A percentile compares a stretch with the other conserved stretches of the same genome.
Conservation (phyloP, 1,139 yeast genomes). For the Debaryomycetaceae sp. region DNA sequence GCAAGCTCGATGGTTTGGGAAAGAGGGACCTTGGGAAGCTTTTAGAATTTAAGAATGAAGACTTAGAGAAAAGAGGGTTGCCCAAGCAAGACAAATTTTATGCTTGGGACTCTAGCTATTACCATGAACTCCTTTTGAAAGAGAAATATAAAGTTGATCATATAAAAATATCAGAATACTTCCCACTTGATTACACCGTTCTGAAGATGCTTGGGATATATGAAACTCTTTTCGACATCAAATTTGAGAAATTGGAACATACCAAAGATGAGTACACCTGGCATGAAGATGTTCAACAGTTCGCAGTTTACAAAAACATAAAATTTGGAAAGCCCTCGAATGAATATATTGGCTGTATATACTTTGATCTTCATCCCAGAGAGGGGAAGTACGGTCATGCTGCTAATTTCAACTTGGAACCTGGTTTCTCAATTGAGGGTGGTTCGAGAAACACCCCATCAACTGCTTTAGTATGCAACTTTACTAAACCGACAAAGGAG, state of each 20-base stretch:
- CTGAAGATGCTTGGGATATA: constrained; percentile 65
- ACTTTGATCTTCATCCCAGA: constrained; percentile 80
- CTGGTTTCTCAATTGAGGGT: constrained; percentile 53
- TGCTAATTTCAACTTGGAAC: constrained; percentile 69
- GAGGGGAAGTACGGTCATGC: constrained; percentile 87
- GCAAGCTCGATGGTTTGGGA: constrained; percentile 58
- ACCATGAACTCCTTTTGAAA: constrained; percentile 62
- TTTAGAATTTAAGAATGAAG: constrained; percentile 51
- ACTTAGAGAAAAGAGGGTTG: constrained; percentile 42
- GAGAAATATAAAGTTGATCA: constrained; percentile 69
- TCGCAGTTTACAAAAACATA: constrained; percentile 64
- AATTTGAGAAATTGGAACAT: constrained; percentile 52
- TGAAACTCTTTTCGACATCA: constrained; percentile 63
- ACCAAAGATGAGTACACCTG: constrained; percentile 40
- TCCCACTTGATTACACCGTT: constrained; percentile 69
- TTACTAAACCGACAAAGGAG: constrained; percentile 67
- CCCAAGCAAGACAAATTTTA: constrained; percentile 44
- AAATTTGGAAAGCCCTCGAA: constrained; percentile 39
- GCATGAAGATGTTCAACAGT: constrained; percentile 78
- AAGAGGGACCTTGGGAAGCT: constrained; percentile 48
- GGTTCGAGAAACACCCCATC: constrained; percentile 60
- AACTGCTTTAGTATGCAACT: constrained; percentile 80
- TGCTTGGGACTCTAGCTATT: constrained; percentile 73
- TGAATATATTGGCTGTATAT: constrained; percentile 75
- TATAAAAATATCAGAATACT: constrained; percentile 68